Base-by-base conservation (phyloP, 2,329 filamentous ascomycete genomes). In the Xylaria sp. region DNA sequence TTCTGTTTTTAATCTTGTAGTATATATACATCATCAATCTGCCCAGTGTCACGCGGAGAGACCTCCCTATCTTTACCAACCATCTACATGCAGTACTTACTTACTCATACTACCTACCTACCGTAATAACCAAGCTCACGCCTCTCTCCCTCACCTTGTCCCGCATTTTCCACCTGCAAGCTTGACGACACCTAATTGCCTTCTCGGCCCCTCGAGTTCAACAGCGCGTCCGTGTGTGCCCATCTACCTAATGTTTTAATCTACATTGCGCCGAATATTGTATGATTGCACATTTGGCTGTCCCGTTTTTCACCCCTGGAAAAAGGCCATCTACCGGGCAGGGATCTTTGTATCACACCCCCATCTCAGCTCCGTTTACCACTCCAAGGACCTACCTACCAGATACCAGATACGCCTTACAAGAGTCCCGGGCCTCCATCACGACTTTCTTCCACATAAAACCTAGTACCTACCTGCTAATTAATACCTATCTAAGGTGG, bases 291-390 rank as follows among this genome's bases (percentile, higher is more conserved):
- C 13, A 44, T n/a, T 23, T 51, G 18, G 40, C 32, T 48, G 44
- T 42, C 62, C 58, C 27, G 50, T 48, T 60, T 48, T 50, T 23
- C 29, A 21, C 40, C 37, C 25, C 29, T 47, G 29, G 25, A 57
- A 32, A 59, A 50, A 10, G n/a, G 12, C 40, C 16, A 29, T 37
- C 18, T 29, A 35, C 21, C 21, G 51, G 42, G n/a, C 53, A 48
- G 57, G 54, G 55, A 42, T 32, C 60, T 58, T 35, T 57, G 58
- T 66, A 42, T 61, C 25, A 65, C 62, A 32, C 60, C 51, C 60
- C 60, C 55, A 57, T 29, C 18, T 35, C 55, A 37, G 44, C n/a
- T 5, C 59, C 29, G 32, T 47, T 29, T n/a, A 25, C 23, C 27
- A 54, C 29, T 6, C 37, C 16, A 54, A 21, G 51, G 35, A n/a